Evolutionary conservation across 495 filamentous ascomycete species (phyloP), one percentile per base, ranked within the genome.

Genomic region (Neurospora sp.): DNA sequence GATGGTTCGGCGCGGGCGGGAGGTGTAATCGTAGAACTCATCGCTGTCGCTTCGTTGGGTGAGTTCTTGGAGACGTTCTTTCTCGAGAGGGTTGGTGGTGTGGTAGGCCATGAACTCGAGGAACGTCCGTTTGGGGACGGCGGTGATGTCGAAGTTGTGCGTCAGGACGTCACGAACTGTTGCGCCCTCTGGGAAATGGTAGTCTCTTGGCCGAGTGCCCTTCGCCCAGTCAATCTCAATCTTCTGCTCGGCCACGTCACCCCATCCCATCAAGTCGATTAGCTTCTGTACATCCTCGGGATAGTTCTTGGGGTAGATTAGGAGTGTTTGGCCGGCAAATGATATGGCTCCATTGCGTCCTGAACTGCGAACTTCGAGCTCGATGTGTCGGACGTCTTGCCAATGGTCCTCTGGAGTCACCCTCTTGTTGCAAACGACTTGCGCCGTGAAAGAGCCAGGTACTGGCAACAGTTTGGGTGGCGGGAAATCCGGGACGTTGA

Each of bases 11-110:
- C 96, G 90, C 8, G 96, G 95, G 8, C 96, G 91, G 5, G 94
- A 93, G 2, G 94, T 95, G 80, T 98, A 99, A 79, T 99, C 96
- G 83, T 92, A 97, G 21, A 96, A 89, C 74, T 99, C 96, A 76
- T 98, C 94, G 11, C 93, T 86, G 78, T 90, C 92, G 21, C 90
- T 86, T 0, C 92, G 88, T 71, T 90, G 86, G 0, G 90, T 89
- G 74, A 99, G 96, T 75, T 98, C 95, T 3, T 88, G 76, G 0
- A 99, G 87, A 11, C 95, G 90, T 70, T 96, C 93, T 76, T 89
- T 89, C 71, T 98, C 95, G 71, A 86, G 87, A 24, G 83, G 79
- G 80, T 97, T 89, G 1, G 81, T 76, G 5, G 94, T 92, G 71
- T 93, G 93, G 78, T 92, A 88, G 9, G 91, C 87, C 66, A 97